These are phyloP conservation scores for Dactylellina drechsleri DNA, from an alignment of 2,329 filamentous ascomycete genomes.

Conservation along the genomic window DNA sequence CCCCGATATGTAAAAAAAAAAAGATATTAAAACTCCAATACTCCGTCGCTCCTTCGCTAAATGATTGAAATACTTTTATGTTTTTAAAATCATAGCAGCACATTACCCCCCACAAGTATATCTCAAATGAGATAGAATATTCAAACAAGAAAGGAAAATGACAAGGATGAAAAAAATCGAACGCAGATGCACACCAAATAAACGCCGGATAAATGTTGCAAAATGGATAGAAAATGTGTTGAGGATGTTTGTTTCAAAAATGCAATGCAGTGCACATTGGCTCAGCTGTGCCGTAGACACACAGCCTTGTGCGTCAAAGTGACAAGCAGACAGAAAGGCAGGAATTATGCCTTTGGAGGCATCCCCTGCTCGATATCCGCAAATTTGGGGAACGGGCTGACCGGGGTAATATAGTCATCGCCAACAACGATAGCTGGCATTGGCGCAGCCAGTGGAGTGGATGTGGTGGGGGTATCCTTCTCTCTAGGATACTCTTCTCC, in stretches of 20 bases:
- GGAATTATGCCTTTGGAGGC: slow-evolving; percentile 21
- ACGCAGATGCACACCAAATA: slow-evolving; percentile 7
- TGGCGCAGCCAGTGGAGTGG: slow-evolving; percentile 11
- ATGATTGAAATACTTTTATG: slow-evolving; percentile 17
- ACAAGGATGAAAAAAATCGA: neutral
- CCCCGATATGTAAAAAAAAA: slow-evolving; percentile 8
- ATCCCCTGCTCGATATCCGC: slow-evolving; percentile 43
- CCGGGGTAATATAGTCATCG: slow-evolving; percentile 38
- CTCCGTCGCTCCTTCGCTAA: slow-evolving; percentile 47
- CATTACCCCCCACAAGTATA: slow-evolving; percentile 4
- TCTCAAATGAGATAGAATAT: neutral
- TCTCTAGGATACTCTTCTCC: slow-evolving; percentile 22
- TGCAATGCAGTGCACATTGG: slow-evolving; percentile 3
- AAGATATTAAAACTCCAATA: slow-evolving; percentile 9
- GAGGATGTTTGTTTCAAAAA: neutral
- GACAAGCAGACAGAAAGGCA: slow-evolving; percentile 5
- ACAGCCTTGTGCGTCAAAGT: slow-evolving; percentile 31
- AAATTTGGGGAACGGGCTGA: slow-evolving; percentile 48
- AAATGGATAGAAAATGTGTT: slow-evolving; percentile 30
- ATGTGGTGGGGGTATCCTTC: slow-evolving; percentile 29
- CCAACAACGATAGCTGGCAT: slow-evolving; percentile 49
- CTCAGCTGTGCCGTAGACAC: slow-evolving; percentile 1
- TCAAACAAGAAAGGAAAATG: neutral
- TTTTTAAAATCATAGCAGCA: slow-evolving; percentile 23
- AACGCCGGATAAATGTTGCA: slow-evolving; percentile 14